Evolutionary conservation across 2,329 filamentous ascomycete genomes (phyloP), one percentile per base, ranked within the genome.

Genomic region (Coniella vitis): DNA sequence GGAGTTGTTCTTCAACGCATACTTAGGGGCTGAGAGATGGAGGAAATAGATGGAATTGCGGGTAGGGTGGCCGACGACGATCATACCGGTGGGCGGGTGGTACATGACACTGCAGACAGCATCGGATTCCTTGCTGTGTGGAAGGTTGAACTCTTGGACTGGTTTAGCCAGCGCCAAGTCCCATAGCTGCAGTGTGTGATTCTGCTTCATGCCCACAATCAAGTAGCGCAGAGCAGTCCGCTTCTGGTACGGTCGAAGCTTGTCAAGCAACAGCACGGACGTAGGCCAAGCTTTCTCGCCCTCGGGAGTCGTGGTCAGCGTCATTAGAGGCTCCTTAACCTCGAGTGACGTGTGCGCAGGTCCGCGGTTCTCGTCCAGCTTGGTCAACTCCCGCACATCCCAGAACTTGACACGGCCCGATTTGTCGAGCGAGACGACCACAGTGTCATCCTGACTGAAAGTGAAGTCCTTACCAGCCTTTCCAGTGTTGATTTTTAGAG

Each of bases 381-480:
- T 71, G 2, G 76, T 85, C 48, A 96, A 76, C 53, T 87, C 81
- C 52, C 87, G 87, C 56, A 97, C 88, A 65, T 98, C 93, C 94
- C 93, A 98, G 74, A 98, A 96, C 68, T 95, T 93, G 70, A 97
- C 84, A 54, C 89, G 84, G 41, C 93, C 94, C 52, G 90, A 91
- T 72, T 98, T 98, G 67, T 98, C 94, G 45, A 98, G 80, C 42
- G 91, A 96, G 40, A 94, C 90, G 58, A 98, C 89, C 36, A 91
- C 84, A 2, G 86, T 87, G 65, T 98, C 93, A 65, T 98, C 93
- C 65, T 95, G 90, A 66, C 91, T 96, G 69, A 98, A 98, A 40
- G 84, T 86, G 65, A 98, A 98, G 65, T 98, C 93, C 68, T 98
- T 98, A 55, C 90, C 93, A 56, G 93, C 91, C 73, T 98, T 98